Evolutionary conservation across 108 stramenopile genomes (phyloP), one percentile per base, ranked within the genome.

Genomic region (Nitzschia sp.): DNA sequence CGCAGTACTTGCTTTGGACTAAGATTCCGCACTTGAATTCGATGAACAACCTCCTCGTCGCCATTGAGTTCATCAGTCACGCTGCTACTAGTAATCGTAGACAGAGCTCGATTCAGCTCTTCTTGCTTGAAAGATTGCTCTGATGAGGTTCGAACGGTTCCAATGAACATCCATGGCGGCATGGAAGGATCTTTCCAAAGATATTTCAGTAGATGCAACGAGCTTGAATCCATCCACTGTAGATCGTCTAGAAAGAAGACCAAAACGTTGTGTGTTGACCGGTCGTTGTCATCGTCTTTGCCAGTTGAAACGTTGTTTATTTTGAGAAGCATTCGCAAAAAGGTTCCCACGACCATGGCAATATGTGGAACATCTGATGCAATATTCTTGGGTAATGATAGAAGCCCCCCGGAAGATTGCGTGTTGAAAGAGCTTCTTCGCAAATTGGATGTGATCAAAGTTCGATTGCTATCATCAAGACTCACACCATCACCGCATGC

Each of bases 201-300:
- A 46, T 3, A 23, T 30, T 45, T 8, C 21, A 71, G 24, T 30
- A 71, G 28, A 46, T 81, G 70, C 28, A 83, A 68, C 1, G 70
- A 74, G 2, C 60, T 49, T 1, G 64, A 42, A 74, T 88, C 87
- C 6, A 80, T 80, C 87, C 87, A 88, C 46, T 88, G 87, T 28
- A 88, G 31, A 62, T 88, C 87, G 54, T 85, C 84, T 27, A 81
- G 26, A 72, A 88, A 82, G 38, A 84, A 59, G 8, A 79, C 51
- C 27, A 76, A 42, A 9, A 42, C 9, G 6, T 9, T 13, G 13
- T 42, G 6, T 6, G 38, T 9, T 9, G 38, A 42, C 6, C 13
- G 9, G 13, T 6, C 13, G 6, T 6, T 42, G 13, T 42, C 38
- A 42, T 42, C 38, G 9, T 42, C 38, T 13, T 42, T 42, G 38